Evolutionary conservation across 345 rosid species (phyloP).

Genomic region (Hypericum perforatum): DNA sequence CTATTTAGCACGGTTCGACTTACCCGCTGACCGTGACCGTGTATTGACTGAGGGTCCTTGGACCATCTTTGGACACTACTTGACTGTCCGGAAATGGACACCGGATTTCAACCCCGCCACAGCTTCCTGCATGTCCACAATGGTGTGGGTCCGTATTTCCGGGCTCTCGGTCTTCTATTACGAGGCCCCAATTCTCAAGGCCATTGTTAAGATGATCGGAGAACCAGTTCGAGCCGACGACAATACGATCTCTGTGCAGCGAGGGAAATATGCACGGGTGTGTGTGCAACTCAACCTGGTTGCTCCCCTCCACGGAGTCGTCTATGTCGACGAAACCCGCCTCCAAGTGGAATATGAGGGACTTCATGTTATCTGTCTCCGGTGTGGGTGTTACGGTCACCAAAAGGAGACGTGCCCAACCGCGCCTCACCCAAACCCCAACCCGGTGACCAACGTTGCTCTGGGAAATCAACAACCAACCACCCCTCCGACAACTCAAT

Average conservation of each 20-base stretch:
- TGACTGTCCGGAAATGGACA: not conserved
- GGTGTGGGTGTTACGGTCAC: too few relatives aligned
- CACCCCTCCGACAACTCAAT: too few relatives aligned
- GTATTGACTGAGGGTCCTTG: not conserved
- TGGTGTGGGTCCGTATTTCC: not conserved
- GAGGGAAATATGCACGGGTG: not conserved
- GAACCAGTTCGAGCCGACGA: not conserved
- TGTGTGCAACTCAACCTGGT: too few relatives aligned
- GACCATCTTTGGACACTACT: not conserved
- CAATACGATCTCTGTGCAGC: not conserved
- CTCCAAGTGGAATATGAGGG: too few relatives aligned
- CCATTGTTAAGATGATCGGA: not conserved
- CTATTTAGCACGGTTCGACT: not conserved
- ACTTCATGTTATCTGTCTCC: too few relatives aligned
- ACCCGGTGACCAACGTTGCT: too few relatives aligned
- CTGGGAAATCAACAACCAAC: too few relatives aligned
- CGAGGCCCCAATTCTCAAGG: not conserved
- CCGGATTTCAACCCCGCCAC: not conserved
- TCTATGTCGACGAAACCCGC: too few relatives aligned
- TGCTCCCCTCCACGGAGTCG: too few relatives aligned
- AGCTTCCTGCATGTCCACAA: not conserved
- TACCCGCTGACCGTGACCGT: not conserved
- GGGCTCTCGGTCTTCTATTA: not conserved
- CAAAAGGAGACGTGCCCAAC: too few relatives aligned
- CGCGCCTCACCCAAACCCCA: too few relatives aligned